phyloP scores from a whole-genome alignment of 768 basidiomycete genomes.

The Amanita inopinata region DNA sequence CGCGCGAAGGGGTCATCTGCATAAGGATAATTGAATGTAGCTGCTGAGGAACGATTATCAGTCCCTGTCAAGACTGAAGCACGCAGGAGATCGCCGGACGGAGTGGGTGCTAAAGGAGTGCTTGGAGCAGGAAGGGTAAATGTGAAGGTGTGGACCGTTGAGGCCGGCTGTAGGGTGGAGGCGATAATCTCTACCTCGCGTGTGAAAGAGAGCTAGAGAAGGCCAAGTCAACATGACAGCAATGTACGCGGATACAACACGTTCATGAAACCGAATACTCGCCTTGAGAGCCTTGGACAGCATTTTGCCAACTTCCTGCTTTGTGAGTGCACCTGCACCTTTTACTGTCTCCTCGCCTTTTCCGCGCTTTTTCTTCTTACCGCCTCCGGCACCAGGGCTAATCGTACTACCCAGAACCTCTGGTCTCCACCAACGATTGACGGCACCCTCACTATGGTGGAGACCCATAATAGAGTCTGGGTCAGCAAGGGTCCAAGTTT shows the following conservation, averaged over 20 bases:
- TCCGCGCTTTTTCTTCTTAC: conserved; percentile 62
- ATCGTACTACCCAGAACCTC: conserved; percentile 86
- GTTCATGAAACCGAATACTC: background rate
- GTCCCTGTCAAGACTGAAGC: conserved; percentile 61
- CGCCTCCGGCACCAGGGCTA: conserved; percentile 74
- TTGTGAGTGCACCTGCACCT: conserved; percentile 72
- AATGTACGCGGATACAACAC: background rate
- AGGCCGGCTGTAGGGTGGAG: conserved; percentile 88
- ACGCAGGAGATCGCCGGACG: conserved; percentile 62
- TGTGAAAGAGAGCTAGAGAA: conserved; percentile 73
- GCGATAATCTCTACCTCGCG: conserved; percentile 92
- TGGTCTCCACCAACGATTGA: conserved; percentile 83
- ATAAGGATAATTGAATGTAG: conserved; percentile 68
- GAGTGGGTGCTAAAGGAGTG: conserved; percentile 67
- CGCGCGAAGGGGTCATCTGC: conserved; percentile 68
- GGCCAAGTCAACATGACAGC: background rate
- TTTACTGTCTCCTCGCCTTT: conserved; percentile 60
- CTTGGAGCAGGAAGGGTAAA: conserved; percentile 75
- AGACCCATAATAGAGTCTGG: conserved; percentile 74
- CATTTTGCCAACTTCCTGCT: conserved; percentile 85
- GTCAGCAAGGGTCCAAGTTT: conserved; percentile 86
- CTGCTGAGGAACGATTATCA: conserved; percentile 56
- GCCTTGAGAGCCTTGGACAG: conserved; percentile 84
- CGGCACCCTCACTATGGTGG: conserved; percentile 77
- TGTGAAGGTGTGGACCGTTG: conserved; percentile 86